A percentile compares a stretch with the other conserved stretches of the same genome.
phyloP scores from a whole-genome alignment of 352 stramenopile genomes.

The Pythium folliculosum region DNA sequence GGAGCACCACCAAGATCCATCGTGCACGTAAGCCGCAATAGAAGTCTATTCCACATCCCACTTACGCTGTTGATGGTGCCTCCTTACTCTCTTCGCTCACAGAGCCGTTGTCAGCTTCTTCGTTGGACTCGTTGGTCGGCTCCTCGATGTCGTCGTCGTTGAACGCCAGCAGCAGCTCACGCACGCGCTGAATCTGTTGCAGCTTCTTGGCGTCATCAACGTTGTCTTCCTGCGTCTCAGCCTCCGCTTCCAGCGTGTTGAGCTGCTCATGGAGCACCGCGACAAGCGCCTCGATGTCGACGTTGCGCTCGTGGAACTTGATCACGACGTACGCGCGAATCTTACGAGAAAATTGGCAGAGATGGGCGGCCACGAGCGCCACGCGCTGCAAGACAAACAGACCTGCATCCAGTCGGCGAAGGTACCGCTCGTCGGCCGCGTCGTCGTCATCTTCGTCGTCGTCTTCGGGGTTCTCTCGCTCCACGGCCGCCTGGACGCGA shows the following conservation, averaged over 20 bases:
- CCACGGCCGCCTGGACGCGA: conserved; percentile 38
- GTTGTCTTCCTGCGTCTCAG: conserved; percentile 14
- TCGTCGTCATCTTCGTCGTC: conserved; percentile 30
- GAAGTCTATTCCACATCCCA: conserved; percentile 11
- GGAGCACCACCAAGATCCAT: background rate
- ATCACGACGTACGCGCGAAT: conserved; percentile 69
- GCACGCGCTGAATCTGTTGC: conserved; percentile 40
- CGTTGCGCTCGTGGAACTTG: conserved; percentile 73
- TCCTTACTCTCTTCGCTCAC: conserved; percentile 4
- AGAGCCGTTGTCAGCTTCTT: background rate
- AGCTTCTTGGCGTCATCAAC: conserved; percentile 34
- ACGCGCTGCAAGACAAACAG: conserved; percentile 79
- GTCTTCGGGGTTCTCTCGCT: conserved; percentile 30
- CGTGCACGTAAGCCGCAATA: conserved; percentile 3
- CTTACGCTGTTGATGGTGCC: background rate
- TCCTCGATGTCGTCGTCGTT: conserved; percentile 15
- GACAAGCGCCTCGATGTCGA: conserved; percentile 48
- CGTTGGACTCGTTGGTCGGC: background rate
- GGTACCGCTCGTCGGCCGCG: conserved; percentile 47
- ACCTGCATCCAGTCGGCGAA: conserved; percentile 70
- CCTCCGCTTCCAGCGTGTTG: conserved; percentile 43
- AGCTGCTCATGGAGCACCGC: conserved; percentile 63
- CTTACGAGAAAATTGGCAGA: conserved; percentile 66
- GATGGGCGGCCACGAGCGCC: conserved; percentile 59
- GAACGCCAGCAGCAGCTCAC: conserved; percentile 40